Evolutionary conservation across 805 yeast genomes (phyloP).

Genomic region (Metschnikowia chrysomelidarum): DNA sequence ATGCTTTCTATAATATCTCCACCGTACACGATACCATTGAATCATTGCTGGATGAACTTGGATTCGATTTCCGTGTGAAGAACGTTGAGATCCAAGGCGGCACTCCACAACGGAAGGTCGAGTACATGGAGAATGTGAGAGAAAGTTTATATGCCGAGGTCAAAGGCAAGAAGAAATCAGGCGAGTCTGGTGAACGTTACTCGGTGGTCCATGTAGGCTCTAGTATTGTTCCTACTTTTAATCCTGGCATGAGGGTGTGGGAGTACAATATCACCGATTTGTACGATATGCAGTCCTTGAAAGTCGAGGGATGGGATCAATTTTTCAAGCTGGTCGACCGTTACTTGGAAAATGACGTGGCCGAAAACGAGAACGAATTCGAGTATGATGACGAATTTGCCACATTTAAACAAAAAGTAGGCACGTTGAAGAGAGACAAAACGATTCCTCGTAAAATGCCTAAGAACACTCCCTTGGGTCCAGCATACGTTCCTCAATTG

Average conservation of each 20-base stretch:
- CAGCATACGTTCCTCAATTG: conserved; percentile 69
- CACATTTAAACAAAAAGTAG: conserved; percentile 17
- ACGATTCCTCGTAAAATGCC: conserved; percentile 67
- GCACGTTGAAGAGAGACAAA: conserved; percentile 44
- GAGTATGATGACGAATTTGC: conserved; percentile 6
- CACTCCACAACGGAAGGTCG: conserved; percentile 62
- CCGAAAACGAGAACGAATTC: conserved; percentile 12
- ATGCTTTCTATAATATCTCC: conserved; percentile 8
- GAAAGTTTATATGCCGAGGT: conserved; percentile 50
- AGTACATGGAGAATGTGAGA: conserved; percentile 58
- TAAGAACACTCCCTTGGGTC: conserved; percentile 54
- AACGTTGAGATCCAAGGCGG: conserved; percentile 49
- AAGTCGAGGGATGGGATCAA: conserved; percentile 53
- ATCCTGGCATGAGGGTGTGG: conserved; percentile 82
- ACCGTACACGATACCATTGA: conserved; percentile 15
- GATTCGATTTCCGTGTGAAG: conserved; percentile 17
- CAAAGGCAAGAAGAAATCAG: conserved; percentile 43
- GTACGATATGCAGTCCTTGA: conserved; percentile 19
- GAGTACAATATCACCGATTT: conserved; percentile 73
- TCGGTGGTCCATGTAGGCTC: conserved; percentile 68
- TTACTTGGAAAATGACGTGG: conserved; percentile 19
- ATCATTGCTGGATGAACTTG: conserved; percentile 9
- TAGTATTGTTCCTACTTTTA: conserved; percentile 80
- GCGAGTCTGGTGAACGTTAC: conserved; percentile 54
- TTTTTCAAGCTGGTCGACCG: conserved; percentile 43